phyloP scores from a whole-genome alignment of 257 asterid genomes.

The Thymus quinquecostatus region DNA sequence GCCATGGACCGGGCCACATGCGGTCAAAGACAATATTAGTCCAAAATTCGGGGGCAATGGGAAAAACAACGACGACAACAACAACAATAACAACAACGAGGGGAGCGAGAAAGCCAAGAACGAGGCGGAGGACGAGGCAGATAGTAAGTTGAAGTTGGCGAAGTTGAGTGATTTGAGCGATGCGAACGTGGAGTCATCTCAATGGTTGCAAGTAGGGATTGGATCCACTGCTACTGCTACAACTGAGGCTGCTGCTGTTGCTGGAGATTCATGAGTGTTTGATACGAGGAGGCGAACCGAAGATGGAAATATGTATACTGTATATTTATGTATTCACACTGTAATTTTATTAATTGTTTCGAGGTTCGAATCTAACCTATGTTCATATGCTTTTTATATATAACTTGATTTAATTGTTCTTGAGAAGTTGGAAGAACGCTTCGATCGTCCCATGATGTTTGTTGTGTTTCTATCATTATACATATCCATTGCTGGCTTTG shows the following conservation, averaged over 20 bases:
- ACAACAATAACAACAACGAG: background rate
- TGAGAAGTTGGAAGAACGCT: background rate
- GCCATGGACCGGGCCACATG: conserved; percentile 36
- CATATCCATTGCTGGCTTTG: no score
- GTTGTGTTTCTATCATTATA: background rate
- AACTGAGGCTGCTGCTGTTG: conserved; percentile 36
- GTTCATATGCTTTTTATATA: background rate
- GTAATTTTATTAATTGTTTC: conserved; percentile 14
- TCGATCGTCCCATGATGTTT: background rate
- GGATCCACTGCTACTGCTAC: conserved; percentile 46
- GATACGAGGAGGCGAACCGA: background rate
- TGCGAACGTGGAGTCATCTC: conserved; percentile 47
- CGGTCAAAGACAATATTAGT: background rate
- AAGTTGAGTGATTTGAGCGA: conserved; percentile 63
- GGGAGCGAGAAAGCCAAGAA: conserved; percentile 18
- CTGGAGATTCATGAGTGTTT: conserved; percentile 5
- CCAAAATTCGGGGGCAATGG: background rate
- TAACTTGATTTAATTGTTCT: background rate
- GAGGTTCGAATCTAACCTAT: conserved; percentile 20
- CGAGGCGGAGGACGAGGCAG: conserved; percentile 63
- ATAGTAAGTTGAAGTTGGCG: conserved; percentile 62
- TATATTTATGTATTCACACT: conserved; percentile 24
- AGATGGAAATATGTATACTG: no score
- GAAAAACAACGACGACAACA: background rate
- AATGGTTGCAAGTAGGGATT: conserved; percentile 92